Base-by-base conservation (phyloP, 148 eudicot species). In the Chenopodium berlandieri region DNA sequence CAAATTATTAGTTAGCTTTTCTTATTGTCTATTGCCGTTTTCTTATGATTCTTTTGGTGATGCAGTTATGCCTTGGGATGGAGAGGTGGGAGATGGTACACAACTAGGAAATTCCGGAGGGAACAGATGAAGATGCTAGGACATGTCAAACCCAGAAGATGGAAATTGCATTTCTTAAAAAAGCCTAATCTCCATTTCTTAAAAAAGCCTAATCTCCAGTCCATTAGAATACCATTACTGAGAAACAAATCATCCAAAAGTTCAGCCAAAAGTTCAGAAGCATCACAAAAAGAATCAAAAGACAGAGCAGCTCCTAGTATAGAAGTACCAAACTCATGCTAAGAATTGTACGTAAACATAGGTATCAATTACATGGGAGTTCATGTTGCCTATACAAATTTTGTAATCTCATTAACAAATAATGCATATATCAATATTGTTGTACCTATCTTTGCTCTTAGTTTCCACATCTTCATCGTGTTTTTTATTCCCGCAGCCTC, bases 21-120 rank as follows among this genome's bases (percentile, higher is more conserved):
- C 23, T 70, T 12, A 1, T 22, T 56, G 47, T 44, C 12, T 0
- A 44, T 47, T 27, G 22, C 37, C 6, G 13, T 10, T 25, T 50
- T 74, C 40, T 74, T 50, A 74, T 52, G 34, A 73, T 50, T 37
- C 74, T 48, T 74, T 71, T 67, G 37, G 66, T 52, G 4, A 46
- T 80, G 82, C 89, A 96, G 99, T 83, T 94, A 91, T 79, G 92
- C 83, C 40, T 81, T 96, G 84, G 99, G 99, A 65, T 96, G 95
- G 97, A 89, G 98, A 67, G 97, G 98, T 73, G 99, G 99, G 56
- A 89, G 82, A 80, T 91, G 99, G 98, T 92, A 88, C 74, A 90
- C 95, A 22, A 91, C 86, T 86, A 89, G 98, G 77, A 90, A 87
- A 73, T 91, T 91, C 76, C 85, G 86, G 81, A 94, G 79, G 85